Base-by-base conservation (phyloP, 768 basidiomycete genomes). In the Lactarius pseudohatsudake region DNA sequence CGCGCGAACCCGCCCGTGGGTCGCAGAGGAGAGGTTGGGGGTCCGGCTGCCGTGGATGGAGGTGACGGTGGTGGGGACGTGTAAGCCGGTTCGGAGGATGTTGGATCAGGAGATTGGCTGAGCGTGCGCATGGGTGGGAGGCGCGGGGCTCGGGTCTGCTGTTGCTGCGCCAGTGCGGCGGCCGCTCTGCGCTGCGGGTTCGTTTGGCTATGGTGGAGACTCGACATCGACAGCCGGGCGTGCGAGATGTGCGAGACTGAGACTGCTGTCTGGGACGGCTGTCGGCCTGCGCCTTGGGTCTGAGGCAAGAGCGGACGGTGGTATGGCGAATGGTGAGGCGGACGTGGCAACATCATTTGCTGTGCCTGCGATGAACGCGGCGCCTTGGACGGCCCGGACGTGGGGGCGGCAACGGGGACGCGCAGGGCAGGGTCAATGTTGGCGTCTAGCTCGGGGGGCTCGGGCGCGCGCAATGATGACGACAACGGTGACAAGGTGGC, bases 51-150 rank as follows among this genome's bases (percentile, higher is more conserved):
- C n/a, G 63, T 5, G 34, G 36, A 8, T 20, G 41, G 28, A 4
- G 55, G 28, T 20, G 55, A 56, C 10, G 32, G 16, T 9, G 30
- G 28, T 20, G 55, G 22, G 0, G n/a, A 26, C 18, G 30, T 15
- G 13, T 26, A n/a, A 6, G 34, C 16, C 8, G 28, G 7, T 59
- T 53, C 47, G 47, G 41, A 11, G 5, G 54, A 3, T 6, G 47
- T 28, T 22, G 41, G 57, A 28, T 50, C 41, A 9, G 66, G 66
- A 4, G 62, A 63, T 22, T 36, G 61, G 53, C 57, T 59, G 32
- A 63, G 57, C 32, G 66, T 67, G 53, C 66, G 66, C 62, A 67
- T 67, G 9, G 66, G 66, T 9, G 66, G 66, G 30, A 67, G 66
- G 26, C 66, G 66, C 1, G 57, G 36, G 8, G 59, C 20, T n/a